Base-by-base conservation (phyloP, 768 basidiomycete species). In the Psilocybe tampanensis region DNA sequence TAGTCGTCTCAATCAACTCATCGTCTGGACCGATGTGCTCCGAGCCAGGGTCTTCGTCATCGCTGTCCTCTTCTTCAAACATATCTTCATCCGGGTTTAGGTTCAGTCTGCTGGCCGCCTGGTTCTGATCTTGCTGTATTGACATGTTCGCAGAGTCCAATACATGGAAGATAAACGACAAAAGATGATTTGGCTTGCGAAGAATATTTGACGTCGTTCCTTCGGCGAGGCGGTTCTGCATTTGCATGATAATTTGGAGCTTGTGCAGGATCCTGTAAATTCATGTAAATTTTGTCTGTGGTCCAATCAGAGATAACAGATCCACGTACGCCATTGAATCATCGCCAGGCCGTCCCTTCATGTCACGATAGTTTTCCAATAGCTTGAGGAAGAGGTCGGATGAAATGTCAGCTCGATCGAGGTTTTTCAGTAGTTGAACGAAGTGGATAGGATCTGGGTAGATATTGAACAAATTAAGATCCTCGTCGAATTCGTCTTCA, bases 101-200 rank as follows among this genome's bases (percentile, higher is more conserved):
- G 9, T 42, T n/a, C 33, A 23, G 8, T 33, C 8, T 7, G 19
- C n/a, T n/a, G n/a, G n/a, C n/a, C n/a, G 17, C 32, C 19, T 13
- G 29, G 18, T 32, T 43, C 9, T 21, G 23, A 15, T 52, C 44
- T 15, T 18, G 54, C 26, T 54, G 55, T 80, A 67, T 58, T 60
- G 55, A 54, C 61, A 65, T 53, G 19, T 55, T 43, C 34, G 64
- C 55, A 4, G 84, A 72, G 47, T 86, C 83, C 4, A 97, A 73
- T 1, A 90, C 89, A 56, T 92, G 86, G 54, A 88, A 89, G 22
- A 98, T 79, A 66, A 97, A 97, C 2, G 81, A 76, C n/a, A 98
- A 69, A 9, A 95, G 80, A 55, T 95, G 86, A 9, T 80, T 80
- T 0, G 92, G 89, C 56, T 88, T 82, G 39, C 70, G 72, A 17